A percentile compares a stretch with the other conserved stretches of the same genome.
Conservation (phyloP, 164 flowering plant species). For the Chimonanthus praecox region DNA sequence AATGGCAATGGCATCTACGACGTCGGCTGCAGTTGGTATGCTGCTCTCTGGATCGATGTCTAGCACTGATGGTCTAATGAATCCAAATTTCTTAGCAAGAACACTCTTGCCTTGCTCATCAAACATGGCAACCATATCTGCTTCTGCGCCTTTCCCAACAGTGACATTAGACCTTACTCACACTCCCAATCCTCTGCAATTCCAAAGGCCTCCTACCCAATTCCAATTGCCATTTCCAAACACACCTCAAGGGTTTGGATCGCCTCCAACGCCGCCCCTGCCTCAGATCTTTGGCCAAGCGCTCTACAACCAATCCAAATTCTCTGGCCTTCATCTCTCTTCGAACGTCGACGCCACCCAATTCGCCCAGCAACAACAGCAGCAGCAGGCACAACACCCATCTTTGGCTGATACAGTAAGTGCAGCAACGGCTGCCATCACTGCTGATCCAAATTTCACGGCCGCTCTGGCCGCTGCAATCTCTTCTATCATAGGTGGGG, state of each 20-base stretch:
- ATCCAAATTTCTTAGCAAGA: constrained; percentile 44
- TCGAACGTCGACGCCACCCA: constrained; percentile 25
- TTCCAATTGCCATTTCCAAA: constrained; percentile 44
- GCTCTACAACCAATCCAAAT: constrained; percentile 60
- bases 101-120: constrained; percentile 48
- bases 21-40: constrained; percentile 73
- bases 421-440: constrained; percentile 42
- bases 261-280: constrained; percentile 5
- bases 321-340: constrained; percentile 60
- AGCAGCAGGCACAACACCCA: constrained; percentile 11
- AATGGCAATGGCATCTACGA: constrained; percentile 75
- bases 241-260: constrained; percentile 7
- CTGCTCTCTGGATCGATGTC: constrained; percentile 75
- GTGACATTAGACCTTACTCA: constrained; percentile 73
- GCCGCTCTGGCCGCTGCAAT: constrained; percentile 56
- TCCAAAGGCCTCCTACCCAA: constrained; percentile 49
- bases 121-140: constrained; percentile 66
- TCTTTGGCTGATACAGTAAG: constrained; percentile 37
- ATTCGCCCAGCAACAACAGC: constrained; percentile 11
- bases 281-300: constrained; percentile 57
- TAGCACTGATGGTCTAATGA: constrained; percentile 58
- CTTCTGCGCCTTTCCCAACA: constrained; percentile 83
- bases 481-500: constrained; percentile 43
- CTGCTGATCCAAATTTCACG: constrained; percentile 56
- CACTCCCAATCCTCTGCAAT: constrained; percentile 36